Evolutionary conservation across 805 yeast genomes (phyloP), one percentile per base, ranked within the genome.

Genomic region (Saccharomycopsis sp.): DNA sequence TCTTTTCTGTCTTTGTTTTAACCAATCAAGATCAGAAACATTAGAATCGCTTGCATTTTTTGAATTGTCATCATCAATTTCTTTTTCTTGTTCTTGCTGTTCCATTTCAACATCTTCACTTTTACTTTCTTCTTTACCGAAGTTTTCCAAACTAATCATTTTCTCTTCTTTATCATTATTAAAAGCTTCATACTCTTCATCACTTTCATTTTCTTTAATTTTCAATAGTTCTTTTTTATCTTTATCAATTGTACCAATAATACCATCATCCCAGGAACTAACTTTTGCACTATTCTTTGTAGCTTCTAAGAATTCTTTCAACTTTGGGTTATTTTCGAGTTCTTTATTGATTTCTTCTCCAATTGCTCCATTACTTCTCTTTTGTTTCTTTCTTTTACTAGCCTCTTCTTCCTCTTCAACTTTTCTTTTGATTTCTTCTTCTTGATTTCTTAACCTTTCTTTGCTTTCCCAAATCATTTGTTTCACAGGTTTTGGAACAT

Each of bases 21-120:
- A 69, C 97, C 97, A 88, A 42, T 88, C 95, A 39, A 83, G 60
- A 62, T 88, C 95, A 12, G 87, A 70, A 12, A 82, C 67, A 12
- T 52, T 60, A 42, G 27, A 60, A n/a, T n/a, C n/a, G n/a, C n/a
- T 60, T 5, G 73, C 76, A 3, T 61, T 39, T 1, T 49, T 50
- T 21, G 45, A 53, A 4, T 61, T 39, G 1, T 50, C 50, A 21
- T 46, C 53, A 10, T 40, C 23, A 15, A 19, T 19, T 10, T 38
- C 36, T 25, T 37, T 40, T 4, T 39, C 14, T 18, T 32, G 52
- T 44, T 36, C 58, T 25, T 51, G 55, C 4, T 53, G 56, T 36
- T 18, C 5, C 39, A 31, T 35, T 45, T 31, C 30, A 23, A 10
- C 27, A 12, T 18, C 40, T 34, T 38, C 47, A n/a, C 9, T n/a